Base-by-base conservation (phyloP, 768 basidiomycete genomes). In the Piloderma croceum region DNA sequence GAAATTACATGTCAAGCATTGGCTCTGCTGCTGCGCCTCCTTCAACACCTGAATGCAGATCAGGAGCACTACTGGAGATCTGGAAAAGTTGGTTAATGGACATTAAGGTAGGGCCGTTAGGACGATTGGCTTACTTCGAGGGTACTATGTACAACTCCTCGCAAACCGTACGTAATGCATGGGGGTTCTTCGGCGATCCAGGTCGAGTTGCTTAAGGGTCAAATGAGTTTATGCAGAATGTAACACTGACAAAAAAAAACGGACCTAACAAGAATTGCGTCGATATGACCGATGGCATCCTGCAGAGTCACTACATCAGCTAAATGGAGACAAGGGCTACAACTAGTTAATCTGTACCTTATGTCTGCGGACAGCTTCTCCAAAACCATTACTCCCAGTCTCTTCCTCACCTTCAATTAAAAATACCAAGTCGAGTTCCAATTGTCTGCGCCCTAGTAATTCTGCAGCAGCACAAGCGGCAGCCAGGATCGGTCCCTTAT, bases 341-440 rank as follows among this genome's bases (percentile, higher is more conserved):
- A 35, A 32, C 27, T 31, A 23, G 24, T 34, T 10, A 23, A 39
- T 10, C 12, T 43, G 33, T 44, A 84, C 90, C 77, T 89, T 91
- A 60, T 91, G 69, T 41, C 69, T 73, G 41, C 65, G 53, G 7
- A 97, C 84, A 2, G 84, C 75, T n/a, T 87, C 77, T 27, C 67
- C 73, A 53, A 99, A 93, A 0, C 93, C 91, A 4, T 70, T 60
- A 56, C 91, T 94, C 1, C 94, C 94, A n/a, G 79, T 80, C 59
- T 99, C 96, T 57, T 96, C 96, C 57, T 98, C 94, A 0, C 96
- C 96, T 62, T 99, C 96, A 12, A 98, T 80, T 38, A 97, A 61
- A 57, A 98, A 80, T 5, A 97, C 81, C 1, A 99, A 58, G 54
- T 99, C 96, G 1, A 92, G 73, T 18, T 77, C 88, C 3, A 99